A percentile compares a stretch with the other conserved stretches of the same genome.
Conservation (phyloP, 768 basidiomycete species). For the Albatrellus ellisii region DNA sequence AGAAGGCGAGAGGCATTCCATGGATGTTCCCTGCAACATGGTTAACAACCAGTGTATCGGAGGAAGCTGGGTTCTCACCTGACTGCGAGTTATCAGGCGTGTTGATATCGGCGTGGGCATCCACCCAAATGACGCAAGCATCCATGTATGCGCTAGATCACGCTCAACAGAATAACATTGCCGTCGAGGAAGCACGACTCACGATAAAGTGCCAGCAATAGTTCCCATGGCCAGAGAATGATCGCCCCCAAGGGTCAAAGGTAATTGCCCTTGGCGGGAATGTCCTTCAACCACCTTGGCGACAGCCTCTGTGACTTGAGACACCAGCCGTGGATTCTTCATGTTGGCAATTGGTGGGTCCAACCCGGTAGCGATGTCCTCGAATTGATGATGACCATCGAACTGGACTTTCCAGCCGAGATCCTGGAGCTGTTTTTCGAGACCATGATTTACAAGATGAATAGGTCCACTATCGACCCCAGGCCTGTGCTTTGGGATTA, state of each 20-base stretch:
- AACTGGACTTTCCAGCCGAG: constrained; percentile 88
- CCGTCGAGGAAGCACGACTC: constrained; percentile 13
- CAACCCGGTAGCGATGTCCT: constrained; percentile 44
- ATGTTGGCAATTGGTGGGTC: constrained; percentile 82
- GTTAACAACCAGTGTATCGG: background rate
- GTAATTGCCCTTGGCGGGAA: constrained; percentile 65
- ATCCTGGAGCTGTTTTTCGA: constrained; percentile 57
- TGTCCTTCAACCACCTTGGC: constrained; percentile 66
- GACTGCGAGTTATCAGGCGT: constrained; percentile 71
- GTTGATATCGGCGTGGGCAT: constrained; percentile 97
- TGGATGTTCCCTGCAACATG: constrained; percentile 71
- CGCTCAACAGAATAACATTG: too few relatives aligned
- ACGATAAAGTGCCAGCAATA: constrained; percentile 80
- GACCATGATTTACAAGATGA: constrained; percentile 76
- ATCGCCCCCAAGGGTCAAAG: constrained; percentile 90
- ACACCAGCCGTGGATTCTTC: constrained; percentile 84
- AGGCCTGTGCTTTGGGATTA: constrained; percentile 28
- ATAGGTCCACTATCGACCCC: constrained; percentile 88
- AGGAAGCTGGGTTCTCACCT: constrained; percentile 25
- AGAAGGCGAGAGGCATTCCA: constrained; percentile 96
- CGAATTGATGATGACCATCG: constrained; percentile 83
- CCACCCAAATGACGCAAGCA: constrained; percentile 89
- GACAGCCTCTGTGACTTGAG: constrained; percentile 68
- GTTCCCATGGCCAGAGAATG: constrained; percentile 96
- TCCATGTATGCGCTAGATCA: constrained; percentile 61